Evolutionary conservation across 768 basidiomycete species (phyloP), one percentile per base, ranked within the genome.

Genomic region (Hygrophorus russula): DNA sequence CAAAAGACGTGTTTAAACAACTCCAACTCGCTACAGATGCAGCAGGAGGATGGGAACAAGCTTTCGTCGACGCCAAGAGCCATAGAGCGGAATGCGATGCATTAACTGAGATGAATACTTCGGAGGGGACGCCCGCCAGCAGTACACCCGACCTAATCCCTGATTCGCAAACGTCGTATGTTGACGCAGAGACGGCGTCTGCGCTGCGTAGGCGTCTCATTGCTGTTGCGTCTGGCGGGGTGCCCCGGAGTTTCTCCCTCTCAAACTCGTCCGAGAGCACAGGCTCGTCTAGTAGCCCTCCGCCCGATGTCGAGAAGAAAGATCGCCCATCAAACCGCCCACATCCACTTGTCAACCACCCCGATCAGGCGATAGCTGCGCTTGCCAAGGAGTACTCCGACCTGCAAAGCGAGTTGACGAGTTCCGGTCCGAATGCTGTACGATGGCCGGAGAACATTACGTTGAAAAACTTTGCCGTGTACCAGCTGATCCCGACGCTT

Each of bases 381-480:
- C 67, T 87, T 30, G 93, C 92, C 10, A 71, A 69, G 38, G 81
- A 85, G 36, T 80, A 87, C 50, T 73, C 78, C 10, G 88, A 89
- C 45, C 67, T 91, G 34, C 72, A 82, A 50, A 70, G 68, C 5
- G 91, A 93, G 56, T 67, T 99, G 14, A 75, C 74, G 14, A 82
- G 82, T 44, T 65, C 70, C 20, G 91, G 93, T 3, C 74, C 79
- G 6, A 59, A 68, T 38, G 64, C 67, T 41, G 70, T 92, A 31
- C 71, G 69, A 13, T 99, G 87, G 78, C 93, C 93, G 0, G 69
- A 80, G 37, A 97, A 92, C 57, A 73, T 98, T 48, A 82, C 80
- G 0, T 73, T 78, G 56, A 74, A 70, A 54, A 83, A 90, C 60
- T 98, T 92, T 56, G 74, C 74, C 20, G 73, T 82, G 31, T 99